These are phyloP conservation scores for Aspergillus glaucus DNA, from an alignment of 2,329 filamentous ascomycete species.

Conservation along the genomic window DNA sequence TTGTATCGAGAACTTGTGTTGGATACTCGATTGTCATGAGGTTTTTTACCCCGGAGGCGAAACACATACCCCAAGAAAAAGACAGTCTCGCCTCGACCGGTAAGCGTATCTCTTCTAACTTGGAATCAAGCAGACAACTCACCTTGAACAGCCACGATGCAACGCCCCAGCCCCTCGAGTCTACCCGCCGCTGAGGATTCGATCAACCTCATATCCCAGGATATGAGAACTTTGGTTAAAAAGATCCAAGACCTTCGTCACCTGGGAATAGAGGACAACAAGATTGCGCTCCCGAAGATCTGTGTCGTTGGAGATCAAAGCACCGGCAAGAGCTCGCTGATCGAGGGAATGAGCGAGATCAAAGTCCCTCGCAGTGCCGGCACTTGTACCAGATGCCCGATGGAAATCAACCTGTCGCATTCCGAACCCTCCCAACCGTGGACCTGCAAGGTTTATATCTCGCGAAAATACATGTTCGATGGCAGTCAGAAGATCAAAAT, in stretches of 20 bases:
- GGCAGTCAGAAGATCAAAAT: constrained; percentile 32
- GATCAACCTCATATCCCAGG: constrained; percentile 23
- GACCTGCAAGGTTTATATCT: constrained; percentile 62
- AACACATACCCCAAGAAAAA: neutral
- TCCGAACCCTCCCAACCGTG: constrained; percentile 46
- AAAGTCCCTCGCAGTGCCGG: constrained; percentile 64
- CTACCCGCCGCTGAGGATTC: constrained; percentile 8
- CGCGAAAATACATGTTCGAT: constrained; percentile 57
- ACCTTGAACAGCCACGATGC: constrained; percentile 1
- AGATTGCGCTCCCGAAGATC: constrained; percentile 66
- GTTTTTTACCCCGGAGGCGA: neutral
- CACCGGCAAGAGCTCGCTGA: constrained; percentile 68
- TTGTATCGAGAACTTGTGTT: neutral
- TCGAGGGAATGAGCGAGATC: constrained; percentile 59
- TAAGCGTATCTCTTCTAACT: neutral
- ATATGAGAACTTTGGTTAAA: constrained; percentile 33
- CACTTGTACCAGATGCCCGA: constrained; percentile 72
- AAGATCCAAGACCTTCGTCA: constrained; percentile 57
- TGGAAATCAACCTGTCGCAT: constrained; percentile 67
- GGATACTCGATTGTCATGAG: too few relatives aligned
- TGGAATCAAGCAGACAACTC: neutral
- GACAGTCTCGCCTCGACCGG: neutral
- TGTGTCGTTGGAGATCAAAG: constrained; percentile 81
- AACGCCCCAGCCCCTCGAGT: neutral
- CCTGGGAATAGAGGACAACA: constrained; percentile 63